Evolutionary conservation across 2,329 filamentous ascomycete genomes (phyloP), one percentile per base, ranked within the genome.

Genomic region (Fusarium setosum): DNA sequence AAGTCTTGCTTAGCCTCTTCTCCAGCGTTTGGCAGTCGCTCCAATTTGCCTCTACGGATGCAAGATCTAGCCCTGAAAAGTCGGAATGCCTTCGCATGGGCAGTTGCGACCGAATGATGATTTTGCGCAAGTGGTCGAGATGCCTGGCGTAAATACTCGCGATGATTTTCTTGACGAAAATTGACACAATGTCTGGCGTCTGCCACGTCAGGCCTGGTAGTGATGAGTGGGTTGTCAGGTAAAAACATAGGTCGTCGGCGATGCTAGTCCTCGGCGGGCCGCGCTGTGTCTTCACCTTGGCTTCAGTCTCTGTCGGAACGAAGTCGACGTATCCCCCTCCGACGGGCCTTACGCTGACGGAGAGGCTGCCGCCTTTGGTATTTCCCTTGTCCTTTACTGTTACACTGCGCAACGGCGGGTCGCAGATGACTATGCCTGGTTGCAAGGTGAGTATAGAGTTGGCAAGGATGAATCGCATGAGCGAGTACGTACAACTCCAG

Each of bases 1-100:
- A 54, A 17, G 45, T n/a, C 31, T 29, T 20, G 4, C 45, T 38
- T 7, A 54, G 31, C 5, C 40, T n/a, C 38, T 24, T 47, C 31
- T 54, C 51, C 23, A 54, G 6, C 15, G 51, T 47, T 12, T 54
- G 40, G 6, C 51, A 54, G 11, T 32, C 32, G 15, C 51, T 54
- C 51, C 40, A 54, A 13, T 38, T 54, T 26, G 40, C 31, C 13
- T 54, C 51, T 5, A 48, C 51, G 7, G 41, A n/a, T 47, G 51
- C 51, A 2, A 55, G 41, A 6, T 29, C 23, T 2, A 48, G 15
- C 10, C 15, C 32, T 3, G n/a, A 21, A 17, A 48, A 55, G 17
- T 38, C 41, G 4, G 31, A 38, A 10, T 37, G 23, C 7, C 51
- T 31, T 13, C 51, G 31, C 29, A 55, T 37, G 4, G 32, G 31